These are phyloP conservation scores for Chlorella vulgaris DNA, from an alignment of 139 green algal genomes.

Conservation along the genomic window DNA sequence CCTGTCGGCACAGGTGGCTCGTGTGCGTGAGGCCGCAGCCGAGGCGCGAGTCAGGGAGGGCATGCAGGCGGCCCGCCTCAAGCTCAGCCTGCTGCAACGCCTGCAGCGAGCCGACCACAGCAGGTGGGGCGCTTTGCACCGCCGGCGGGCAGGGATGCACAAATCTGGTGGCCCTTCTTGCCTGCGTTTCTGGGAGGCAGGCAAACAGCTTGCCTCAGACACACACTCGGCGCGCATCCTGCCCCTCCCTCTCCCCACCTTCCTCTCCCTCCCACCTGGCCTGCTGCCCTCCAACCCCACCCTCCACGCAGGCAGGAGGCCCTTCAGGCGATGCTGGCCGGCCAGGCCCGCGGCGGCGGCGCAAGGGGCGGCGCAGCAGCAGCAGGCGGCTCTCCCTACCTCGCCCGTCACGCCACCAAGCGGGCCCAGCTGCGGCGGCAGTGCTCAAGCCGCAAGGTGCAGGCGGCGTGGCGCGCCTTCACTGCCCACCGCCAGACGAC, in stretches of 20 bases:
- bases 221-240: too few relatives aligned
- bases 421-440: conserved; percentile 31
- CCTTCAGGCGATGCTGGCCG: background rate
- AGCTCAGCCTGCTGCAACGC: background rate
- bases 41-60: conserved; percentile 6
- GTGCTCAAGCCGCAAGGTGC: conserved; percentile 40
- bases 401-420: conserved; percentile 16
- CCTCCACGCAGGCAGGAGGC: too few relatives aligned
- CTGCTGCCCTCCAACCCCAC: too few relatives aligned
- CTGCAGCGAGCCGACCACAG: conserved; percentile 6
- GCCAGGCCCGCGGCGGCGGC: background rate
- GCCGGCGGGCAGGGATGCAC: background rate
- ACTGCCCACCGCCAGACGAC: conserved; percentile 28
- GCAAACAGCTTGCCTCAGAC: too few relatives aligned
- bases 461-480: conserved; percentile 43
- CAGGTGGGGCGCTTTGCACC: background rate
- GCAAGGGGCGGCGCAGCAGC: background rate
- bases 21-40: conserved; percentile 2
- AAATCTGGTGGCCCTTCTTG: background rate
- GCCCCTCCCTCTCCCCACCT: too few relatives aligned
- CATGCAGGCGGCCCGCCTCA: background rate
- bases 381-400: background rate
- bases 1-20: background rate
- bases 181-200: background rate
- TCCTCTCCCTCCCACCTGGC: too few relatives aligned